A percentile compares a stretch with the other conserved stretches of the same genome.
Evolutionary conservation across 2,329 filamentous ascomycete genomes (phyloP).

Genomic region (Pseudovirgaria hyperparasitica): DNA sequence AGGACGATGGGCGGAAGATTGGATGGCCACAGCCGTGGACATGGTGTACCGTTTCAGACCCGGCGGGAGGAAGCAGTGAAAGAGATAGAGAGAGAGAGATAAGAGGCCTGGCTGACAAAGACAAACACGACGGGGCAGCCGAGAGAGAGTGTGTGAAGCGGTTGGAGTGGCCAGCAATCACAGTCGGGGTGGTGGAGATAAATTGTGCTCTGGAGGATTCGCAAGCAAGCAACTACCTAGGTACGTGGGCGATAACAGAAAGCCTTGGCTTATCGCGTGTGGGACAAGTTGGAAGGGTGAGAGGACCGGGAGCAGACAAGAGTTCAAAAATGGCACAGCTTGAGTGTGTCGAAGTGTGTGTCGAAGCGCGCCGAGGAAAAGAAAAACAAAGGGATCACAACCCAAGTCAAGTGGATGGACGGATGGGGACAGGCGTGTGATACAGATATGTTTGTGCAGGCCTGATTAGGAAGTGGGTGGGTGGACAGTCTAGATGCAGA

Average conservation of each 20-base stretch:
- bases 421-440: conserved; percentile 9
- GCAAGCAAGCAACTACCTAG: conserved; percentile 17
- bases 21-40: conserved; percentile 36
- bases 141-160: conserved; percentile 15
- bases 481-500: conserved; percentile 1
- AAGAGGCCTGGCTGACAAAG: conserved; percentile 8
- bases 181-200: conserved; percentile 8
- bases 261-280: neutral
- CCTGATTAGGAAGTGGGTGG: no score
- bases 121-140: conserved; percentile 12
- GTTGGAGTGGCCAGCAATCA: conserved; percentile 16
- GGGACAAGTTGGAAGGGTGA: neutral
- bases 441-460: no score
- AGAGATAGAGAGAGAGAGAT: conserved; percentile 17
- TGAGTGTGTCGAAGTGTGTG: conserved; percentile 25
- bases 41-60: conserved; percentile 19
- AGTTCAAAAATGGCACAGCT: conserved; percentile 15
- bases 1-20: conserved; percentile 31
- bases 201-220: conserved; percentile 9
- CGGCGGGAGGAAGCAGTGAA: conserved; percentile 3
- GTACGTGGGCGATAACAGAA: neutral
- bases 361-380: conserved; percentile 11
- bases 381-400: conserved; percentile 5
- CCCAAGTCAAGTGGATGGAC: conserved; percentile 10
- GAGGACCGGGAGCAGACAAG: conserved; percentile 13